Base-by-base conservation (phyloP, 768 basidiomycete species). In the Leccinum subgranulosum region DNA sequence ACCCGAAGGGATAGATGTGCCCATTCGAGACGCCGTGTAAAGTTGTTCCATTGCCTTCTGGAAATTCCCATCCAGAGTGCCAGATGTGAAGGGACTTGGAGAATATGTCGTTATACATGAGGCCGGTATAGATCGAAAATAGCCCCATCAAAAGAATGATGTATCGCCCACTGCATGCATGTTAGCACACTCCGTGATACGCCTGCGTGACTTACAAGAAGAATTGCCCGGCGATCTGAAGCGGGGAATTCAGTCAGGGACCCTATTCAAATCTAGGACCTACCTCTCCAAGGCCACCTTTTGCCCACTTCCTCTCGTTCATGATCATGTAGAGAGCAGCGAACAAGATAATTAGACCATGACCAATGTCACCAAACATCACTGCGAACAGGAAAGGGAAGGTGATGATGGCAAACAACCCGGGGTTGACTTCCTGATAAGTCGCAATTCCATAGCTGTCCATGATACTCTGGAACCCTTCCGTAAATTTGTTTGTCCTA, bases 351-450 rank as follows among this genome's bases (percentile, higher is more conserved):
- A 98, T 85, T 59, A 84, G 77, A 29, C 94, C 97, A 74, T 99
- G 97, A 3, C 97, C 97, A 68, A 98, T 91, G 74, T 99, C 97
- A 66, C 97, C 97, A 70, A 99, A 99, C 97, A 99, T 99, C 76
- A 99, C 92, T 5, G 94, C 96, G 66, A 98, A 99, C 63, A 99
- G 75, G 85, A 99, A 98, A 0, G 97, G 97, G 85, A 97, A 97
- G 2, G 94, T 97, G 64, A 90, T 77, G 63, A 92, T 78, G 0
- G 92, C 93, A 73, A 96, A 96, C 28, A 98, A 75, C 54, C 95
- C 97, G 19, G 97, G 96, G 70, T 98, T 98, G 70, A 94, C 86
- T 74, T 99, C 97, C 70, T 98, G 92, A 70, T 99, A 98, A 1
- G 84, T 86, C 14, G 94, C 91, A 52, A 92, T 86, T 66, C 96